Evolutionary conservation across 164 flowering plant genomes (phyloP), one percentile per base, ranked within the genome.

Genomic region (Aristolochia contorta): DNA sequence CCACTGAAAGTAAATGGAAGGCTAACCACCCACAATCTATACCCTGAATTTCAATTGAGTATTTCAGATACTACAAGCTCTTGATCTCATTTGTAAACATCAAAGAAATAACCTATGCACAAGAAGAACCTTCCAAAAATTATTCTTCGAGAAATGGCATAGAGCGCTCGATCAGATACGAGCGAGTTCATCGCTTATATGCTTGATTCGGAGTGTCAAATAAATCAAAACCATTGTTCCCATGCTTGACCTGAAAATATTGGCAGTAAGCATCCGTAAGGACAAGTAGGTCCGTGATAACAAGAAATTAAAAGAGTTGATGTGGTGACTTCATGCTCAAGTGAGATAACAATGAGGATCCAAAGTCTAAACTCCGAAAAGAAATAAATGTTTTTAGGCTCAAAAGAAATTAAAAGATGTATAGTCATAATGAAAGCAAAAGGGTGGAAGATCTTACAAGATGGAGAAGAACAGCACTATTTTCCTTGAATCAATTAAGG

Each of bases 141-240:
- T 37, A 37, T 37, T 37, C 43, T 10, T 10, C 9, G 21, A 52
- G 55, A 19, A 52, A 52, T 21, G 55, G 55, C 55, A 21, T 20
- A 52, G 24, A 13, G 15, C 12, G 10, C 47, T 50, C 9, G 22
- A 47, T 53, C 30, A 60, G 13, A 50, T 58, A 53, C 54, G 79
- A 57, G 64, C 67, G 32, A 60, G 73, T 9, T 69, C 82, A 45
- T 79, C 86, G 24, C 67, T 69, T 14, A 66, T 66, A 71, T 75
- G 86, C 70, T 78, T 76, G 16, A 82, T 87, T 72, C 86, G 71
- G 61, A 88, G 70, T 6, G 92, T 85, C 72, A 88, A 64, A 71
- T 78, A 85, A 57, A 88, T 88, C 61, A 88, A 63, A 21, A 84
- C 60, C 69, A 85, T 62, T 8, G 96, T 88, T 65, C 96, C 96